Percentiles rank a stretch among this genome's conserved stretches.
These are phyloP conservation scores for Phialocephala subalpina DNA, from an alignment of 2,329 filamentous ascomycete species.

Conservation along the genomic window DNA sequence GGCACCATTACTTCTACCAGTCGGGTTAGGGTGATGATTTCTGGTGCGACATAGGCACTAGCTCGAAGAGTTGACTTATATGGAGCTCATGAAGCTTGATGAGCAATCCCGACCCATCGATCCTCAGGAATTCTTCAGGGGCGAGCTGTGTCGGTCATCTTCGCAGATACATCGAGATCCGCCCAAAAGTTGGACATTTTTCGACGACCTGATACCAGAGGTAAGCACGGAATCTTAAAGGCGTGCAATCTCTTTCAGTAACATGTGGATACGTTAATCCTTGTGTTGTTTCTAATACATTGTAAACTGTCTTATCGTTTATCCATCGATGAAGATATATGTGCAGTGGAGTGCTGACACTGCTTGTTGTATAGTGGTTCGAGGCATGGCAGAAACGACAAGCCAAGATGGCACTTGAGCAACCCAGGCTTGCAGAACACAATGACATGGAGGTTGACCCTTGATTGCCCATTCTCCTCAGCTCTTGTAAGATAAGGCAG, in stretches of 20 bases:
- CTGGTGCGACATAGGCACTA: neutral
- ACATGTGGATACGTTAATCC: neutral
- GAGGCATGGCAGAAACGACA: neutral
- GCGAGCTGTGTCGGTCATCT: neutral
- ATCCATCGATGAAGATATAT: too few relatives aligned
- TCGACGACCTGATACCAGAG: neutral
- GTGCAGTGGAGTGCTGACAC: too few relatives aligned
- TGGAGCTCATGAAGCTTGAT: neutral
- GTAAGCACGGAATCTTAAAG: neutral
- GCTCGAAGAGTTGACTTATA: neutral
- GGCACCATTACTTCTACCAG: neutral
- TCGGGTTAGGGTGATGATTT: neutral
- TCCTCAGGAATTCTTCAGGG: neutral
- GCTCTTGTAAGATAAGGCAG: too few relatives aligned
- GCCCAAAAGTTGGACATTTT: neutral
- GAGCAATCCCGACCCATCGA: neutral
- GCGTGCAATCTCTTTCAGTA: neutral
- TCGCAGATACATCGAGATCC: neutral
- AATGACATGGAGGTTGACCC: neutral
- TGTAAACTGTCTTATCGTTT: too few relatives aligned
- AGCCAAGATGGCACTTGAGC: neutral
- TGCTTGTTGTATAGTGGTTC: neutral
- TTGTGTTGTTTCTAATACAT: neutral
- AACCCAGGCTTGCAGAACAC: neutral
- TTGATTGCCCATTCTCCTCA: neutral